A percentile compares a stretch with the other conserved stretches of the same genome.
Evolutionary conservation across 73 alveolate genomes (phyloP).

Genomic region (Chromera velia): DNA sequence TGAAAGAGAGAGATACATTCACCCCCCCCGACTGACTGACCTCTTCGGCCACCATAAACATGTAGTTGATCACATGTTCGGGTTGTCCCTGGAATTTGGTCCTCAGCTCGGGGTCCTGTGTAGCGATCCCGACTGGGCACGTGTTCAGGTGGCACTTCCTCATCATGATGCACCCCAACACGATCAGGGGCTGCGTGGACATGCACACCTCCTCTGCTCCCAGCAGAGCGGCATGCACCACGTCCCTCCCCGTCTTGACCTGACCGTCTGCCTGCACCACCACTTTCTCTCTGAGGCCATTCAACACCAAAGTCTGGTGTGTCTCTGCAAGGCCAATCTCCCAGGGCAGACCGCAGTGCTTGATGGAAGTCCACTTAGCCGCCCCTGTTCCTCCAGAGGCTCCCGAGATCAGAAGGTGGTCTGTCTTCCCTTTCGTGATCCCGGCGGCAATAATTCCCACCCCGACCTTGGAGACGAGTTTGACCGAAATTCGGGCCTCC

Average conservation of each 20-base stretch:
- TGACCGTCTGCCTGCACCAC: slow-evolving; percentile 42
- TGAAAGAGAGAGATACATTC: neutral
- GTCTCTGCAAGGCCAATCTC: slow-evolving; percentile 48
- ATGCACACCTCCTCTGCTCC: slow-evolving; percentile 47
- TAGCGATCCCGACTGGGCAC: slow-evolving; percentile 52
- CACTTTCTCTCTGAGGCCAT: slow-evolving; percentile 26
- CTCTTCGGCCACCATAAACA: slow-evolving; percentile 38
- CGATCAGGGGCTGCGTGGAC: slow-evolving; percentile 46
- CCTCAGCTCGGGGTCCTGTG: slow-evolving; percentile 40
- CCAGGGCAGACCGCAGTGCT: slow-evolving; percentile 45
- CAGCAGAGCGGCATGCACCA: slow-evolving; percentile 47
- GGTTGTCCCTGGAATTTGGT: slow-evolving; percentile 42
- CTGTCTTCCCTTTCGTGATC: slow-evolving; percentile 31
- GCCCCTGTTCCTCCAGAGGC: slow-evolving; percentile 46
- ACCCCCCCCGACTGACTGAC: neutral
- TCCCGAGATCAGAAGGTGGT: neutral
- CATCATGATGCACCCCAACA: slow-evolving; percentile 54
- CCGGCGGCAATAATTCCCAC: slow-evolving; percentile 2
- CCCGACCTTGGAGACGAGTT: neutral
- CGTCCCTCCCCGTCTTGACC: slow-evolving; percentile 45
- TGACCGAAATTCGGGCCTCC: slow-evolving; percentile 23
- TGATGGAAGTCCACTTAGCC: slow-evolving; percentile 49
- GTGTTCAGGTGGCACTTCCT: slow-evolving; percentile 52
- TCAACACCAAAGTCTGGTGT: slow-evolving; percentile 37
- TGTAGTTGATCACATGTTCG: slow-evolving; percentile 46